phyloP scores from a whole-genome alignment of 225 moss, liverwort and hornwort species.

The Marchantia paleacea region DNA sequence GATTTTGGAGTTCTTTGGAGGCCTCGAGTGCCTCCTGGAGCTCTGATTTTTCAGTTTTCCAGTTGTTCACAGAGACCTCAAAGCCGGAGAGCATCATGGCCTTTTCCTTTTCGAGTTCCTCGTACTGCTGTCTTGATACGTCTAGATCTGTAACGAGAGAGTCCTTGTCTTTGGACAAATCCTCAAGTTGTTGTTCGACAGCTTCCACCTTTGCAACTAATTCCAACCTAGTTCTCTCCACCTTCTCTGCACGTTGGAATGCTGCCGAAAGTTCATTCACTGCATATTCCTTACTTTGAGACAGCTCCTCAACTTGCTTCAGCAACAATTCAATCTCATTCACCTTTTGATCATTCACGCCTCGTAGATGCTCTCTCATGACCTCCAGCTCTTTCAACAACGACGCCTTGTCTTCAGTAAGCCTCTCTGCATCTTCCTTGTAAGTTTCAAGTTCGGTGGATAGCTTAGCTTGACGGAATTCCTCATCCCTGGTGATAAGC shows the following conservation, averaged over 20 bases:
- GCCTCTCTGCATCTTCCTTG: conserved; percentile 38
- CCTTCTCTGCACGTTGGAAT: conserved; percentile 20
- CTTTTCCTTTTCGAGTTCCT: conserved; percentile 35
- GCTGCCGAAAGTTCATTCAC: conserved; percentile 29
- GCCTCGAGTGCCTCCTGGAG: conserved; percentile 22
- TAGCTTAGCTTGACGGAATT: conserved; percentile 9
- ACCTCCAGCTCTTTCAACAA: conserved; percentile 38
- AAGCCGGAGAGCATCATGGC: not conserved
- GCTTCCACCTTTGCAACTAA: conserved; percentile 24
- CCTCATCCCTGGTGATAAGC: conserved; percentile 14
- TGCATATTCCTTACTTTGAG: conserved; percentile 24
- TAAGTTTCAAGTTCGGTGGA: conserved; percentile 36
- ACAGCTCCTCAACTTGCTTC: conserved; percentile 29
- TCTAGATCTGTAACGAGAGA: conserved; percentile 27
- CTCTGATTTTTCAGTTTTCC: conserved; percentile 26
- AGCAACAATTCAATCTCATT: conserved; percentile 27
- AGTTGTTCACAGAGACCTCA: conserved; percentile 17
- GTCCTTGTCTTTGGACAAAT: conserved; percentile 18
- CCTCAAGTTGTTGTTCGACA: conserved; percentile 19
- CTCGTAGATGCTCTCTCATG: conserved; percentile 13
- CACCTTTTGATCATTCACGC: conserved; percentile 18
- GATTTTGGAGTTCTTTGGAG: conserved; percentile 9
- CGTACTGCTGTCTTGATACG: conserved; percentile 18
- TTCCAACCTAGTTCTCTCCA: conserved; percentile 28
- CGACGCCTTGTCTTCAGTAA: conserved; percentile 26